These are phyloP conservation scores for Fusarium heterosporum DNA, from an alignment of 2,329 filamentous ascomycete species.

Conservation along the genomic window DNA sequence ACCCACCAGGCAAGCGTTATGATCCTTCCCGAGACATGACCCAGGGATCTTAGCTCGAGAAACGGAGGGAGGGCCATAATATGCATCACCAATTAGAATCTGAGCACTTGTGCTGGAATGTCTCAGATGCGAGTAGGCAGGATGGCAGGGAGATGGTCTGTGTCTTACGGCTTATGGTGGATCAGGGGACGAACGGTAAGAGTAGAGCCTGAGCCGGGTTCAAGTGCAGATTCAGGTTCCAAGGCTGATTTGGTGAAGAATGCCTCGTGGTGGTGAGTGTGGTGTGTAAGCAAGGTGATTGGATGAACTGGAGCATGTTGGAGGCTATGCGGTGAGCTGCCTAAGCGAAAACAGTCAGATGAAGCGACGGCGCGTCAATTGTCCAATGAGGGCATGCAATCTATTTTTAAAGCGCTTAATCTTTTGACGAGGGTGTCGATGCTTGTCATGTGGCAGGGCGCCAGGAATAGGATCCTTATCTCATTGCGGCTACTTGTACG, in stretches of 20 bases:
- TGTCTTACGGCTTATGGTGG: conserved; percentile 6
- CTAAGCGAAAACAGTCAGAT: conserved; percentile 35
- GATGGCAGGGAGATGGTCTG: conserved; percentile 29
- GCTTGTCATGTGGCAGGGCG: conserved; percentile 23
- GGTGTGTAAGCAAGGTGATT: conserved; percentile 19
- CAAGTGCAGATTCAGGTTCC: conserved; percentile 13
- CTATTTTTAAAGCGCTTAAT: conserved; percentile 49
- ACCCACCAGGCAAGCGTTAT: conserved; percentile 1
- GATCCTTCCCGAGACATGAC: conserved; percentile 41
- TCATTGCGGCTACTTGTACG: conserved; percentile 27
- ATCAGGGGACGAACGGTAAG: conserved; percentile 4
- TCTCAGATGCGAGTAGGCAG: conserved; percentile 33
- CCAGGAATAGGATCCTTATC: conserved; percentile 11
- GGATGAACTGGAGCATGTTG: conserved; percentile 20
- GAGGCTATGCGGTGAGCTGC: conserved; percentile 39
- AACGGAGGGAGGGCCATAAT: conserved; percentile 10
- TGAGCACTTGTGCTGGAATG: conserved; percentile 21
- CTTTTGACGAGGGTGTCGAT: conserved; percentile 8
- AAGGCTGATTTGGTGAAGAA: conserved; percentile 42
- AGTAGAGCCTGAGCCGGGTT: neutral
- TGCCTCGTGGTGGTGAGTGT: conserved; percentile 34
- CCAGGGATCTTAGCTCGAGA: conserved; percentile 8
- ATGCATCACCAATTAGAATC: conserved; percentile 17
- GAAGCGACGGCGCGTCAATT: conserved; percentile 41
- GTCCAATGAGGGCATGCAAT: conserved; percentile 23